Evolutionary conservation across 129 eudicot genomes (phyloP).

Genomic region (Centrapalus pauciflorus): DNA sequence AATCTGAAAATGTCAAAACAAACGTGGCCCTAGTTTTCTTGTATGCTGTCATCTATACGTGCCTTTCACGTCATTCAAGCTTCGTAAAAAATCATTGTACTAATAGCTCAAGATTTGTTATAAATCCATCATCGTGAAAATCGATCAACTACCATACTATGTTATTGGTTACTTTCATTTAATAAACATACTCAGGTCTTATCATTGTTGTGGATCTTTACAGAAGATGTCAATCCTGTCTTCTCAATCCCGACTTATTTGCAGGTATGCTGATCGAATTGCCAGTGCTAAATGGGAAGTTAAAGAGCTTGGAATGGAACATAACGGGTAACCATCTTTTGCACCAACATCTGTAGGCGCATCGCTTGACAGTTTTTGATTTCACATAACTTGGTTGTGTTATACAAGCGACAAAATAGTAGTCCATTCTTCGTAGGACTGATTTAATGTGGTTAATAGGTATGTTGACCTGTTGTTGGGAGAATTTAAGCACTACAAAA

Average conservation of each 20-base stretch:
- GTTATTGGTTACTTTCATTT: too few relatives aligned
- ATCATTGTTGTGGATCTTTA: too few relatives aligned
- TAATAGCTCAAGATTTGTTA: too few relatives aligned
- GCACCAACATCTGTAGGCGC: background rate
- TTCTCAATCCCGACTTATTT: conserved; percentile 22
- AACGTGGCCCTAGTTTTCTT: too few relatives aligned
- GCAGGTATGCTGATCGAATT: conserved; percentile 95
- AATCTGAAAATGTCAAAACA: too few relatives aligned
- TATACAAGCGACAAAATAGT: background rate
- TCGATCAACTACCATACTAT: too few relatives aligned
- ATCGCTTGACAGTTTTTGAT: background rate
- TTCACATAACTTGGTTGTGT: background rate
- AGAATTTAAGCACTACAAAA: conserved; percentile 95
- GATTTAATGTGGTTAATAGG: conserved; percentile 37
- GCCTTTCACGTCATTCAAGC: too few relatives aligned
- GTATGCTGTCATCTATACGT: too few relatives aligned
- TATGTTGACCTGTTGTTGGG: conserved; percentile 92
- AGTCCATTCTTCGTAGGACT: background rate
- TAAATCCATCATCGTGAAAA: too few relatives aligned
- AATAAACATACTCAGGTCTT: too few relatives aligned
- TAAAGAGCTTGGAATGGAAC: conserved; percentile 96
- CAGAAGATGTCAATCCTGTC: too few relatives aligned
- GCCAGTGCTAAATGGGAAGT: conserved; percentile 98
- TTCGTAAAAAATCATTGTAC: too few relatives aligned
- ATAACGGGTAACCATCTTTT: conserved; percentile 65